Percentiles rank a stretch among this genome's conserved stretches.
Conservation (phyloP, 2,329 filamentous ascomycete genomes). For the Aspergillus sp. region DNA sequence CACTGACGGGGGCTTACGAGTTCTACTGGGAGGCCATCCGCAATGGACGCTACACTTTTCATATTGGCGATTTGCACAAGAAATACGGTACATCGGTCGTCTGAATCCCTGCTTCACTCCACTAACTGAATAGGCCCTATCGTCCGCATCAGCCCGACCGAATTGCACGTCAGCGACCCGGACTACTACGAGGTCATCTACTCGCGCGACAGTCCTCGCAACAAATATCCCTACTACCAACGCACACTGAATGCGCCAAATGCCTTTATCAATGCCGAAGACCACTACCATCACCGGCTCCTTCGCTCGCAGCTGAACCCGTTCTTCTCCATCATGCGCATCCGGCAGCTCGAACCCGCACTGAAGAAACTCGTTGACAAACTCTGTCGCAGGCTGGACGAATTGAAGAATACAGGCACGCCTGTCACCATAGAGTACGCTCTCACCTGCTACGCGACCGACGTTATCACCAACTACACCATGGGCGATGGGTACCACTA, state of each 20-base stretch:
- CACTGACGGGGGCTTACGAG: conserved; percentile 7
- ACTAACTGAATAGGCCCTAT: conserved; percentile 26
- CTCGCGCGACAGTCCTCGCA: conserved; percentile 29
- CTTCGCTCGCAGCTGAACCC: conserved; percentile 35
- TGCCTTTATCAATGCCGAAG: conserved; percentile 32
- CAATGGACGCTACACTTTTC: conserved; percentile 10
- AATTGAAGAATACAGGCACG: conserved; percentile 15
- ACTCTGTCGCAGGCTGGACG: conserved; percentile 23
- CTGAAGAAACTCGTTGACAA: conserved; percentile 25
- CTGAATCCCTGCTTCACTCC: neutral
- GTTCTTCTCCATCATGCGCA: conserved; percentile 34
- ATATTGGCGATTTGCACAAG: conserved; percentile 14
- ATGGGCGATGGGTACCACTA: conserved; percentile 32
- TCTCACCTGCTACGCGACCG: conserved; percentile 45
- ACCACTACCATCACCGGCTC: conserved; percentile 33
- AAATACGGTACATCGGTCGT: conserved; percentile 5
- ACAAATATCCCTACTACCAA: conserved; percentile 30
- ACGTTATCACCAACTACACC: conserved; percentile 48
- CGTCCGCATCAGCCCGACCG: conserved; percentile 32
- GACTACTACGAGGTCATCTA: conserved; percentile 31
- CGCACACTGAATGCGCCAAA: conserved; percentile 28
- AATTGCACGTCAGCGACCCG: conserved; percentile 33
- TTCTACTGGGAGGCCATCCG: conserved; percentile 13
- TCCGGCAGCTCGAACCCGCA: conserved; percentile 24
- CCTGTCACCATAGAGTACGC: conserved; percentile 28